These are phyloP conservation scores for Cladophialophora exuberans DNA, from an alignment of 2,329 filamentous ascomycete genomes.

Conservation along the genomic window DNA sequence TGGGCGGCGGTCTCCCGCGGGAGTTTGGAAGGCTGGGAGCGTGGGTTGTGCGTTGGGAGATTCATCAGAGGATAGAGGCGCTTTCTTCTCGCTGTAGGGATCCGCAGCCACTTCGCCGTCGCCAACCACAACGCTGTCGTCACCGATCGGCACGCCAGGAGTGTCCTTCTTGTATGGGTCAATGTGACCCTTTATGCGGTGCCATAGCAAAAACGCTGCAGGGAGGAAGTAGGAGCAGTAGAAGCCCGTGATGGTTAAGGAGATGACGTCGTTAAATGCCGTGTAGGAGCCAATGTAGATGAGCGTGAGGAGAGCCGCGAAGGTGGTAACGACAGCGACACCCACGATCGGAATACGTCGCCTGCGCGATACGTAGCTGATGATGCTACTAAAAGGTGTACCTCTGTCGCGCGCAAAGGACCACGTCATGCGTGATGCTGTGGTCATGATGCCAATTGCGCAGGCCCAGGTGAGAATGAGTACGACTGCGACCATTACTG, in stretches of 20 bases:
- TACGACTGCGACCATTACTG: constrained; percentile 34
- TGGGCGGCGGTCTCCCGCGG: background rate
- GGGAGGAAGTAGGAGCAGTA: constrained; percentile 43
- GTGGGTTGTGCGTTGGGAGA: background rate
- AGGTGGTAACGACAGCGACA: constrained; percentile 19
- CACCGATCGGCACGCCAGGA: constrained; percentile 17
- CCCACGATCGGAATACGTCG: constrained; percentile 29
- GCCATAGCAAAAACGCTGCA: constrained; percentile 39
- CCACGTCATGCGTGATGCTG: constrained; percentile 34
- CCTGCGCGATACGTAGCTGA: constrained; percentile 36
- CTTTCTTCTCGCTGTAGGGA: constrained; percentile 10
- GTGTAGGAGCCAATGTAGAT: constrained; percentile 36
- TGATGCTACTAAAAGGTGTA: constrained; percentile 29
- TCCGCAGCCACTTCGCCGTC: too few relatives aligned
- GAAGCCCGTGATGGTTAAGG: constrained; percentile 41
- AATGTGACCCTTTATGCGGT: constrained; percentile 42
- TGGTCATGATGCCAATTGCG: constrained; percentile 35
- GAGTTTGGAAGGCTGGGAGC: background rate
- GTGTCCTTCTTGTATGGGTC: constrained; percentile 38
- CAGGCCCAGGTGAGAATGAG: constrained; percentile 35
- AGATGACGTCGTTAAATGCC: constrained; percentile 37
- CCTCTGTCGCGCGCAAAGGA: constrained; percentile 33
- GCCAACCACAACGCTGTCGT: constrained; percentile 25
- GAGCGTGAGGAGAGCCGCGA: constrained; percentile 31
- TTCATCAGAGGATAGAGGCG: background rate